Conservation (phyloP, 306 rosid genomes). For the Corylus americana region DNA sequence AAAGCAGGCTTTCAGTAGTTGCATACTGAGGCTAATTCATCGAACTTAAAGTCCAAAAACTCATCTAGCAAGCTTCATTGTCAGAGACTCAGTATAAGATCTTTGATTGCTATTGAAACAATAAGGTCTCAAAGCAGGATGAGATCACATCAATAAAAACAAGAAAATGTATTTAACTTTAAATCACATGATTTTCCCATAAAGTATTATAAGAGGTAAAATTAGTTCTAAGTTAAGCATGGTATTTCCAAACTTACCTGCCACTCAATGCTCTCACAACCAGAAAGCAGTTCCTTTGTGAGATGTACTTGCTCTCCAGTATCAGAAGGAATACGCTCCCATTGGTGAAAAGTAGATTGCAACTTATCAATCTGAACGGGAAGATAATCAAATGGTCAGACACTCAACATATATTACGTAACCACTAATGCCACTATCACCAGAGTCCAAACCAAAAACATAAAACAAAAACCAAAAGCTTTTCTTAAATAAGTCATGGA, state of each 20-base stretch:
- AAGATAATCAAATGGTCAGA: conserved; percentile 21
- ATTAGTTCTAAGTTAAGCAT: background rate
- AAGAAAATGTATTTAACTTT: background rate
- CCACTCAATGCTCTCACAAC: conserved; percentile 88
- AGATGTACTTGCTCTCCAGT: conserved; percentile 57
- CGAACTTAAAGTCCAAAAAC: background rate
- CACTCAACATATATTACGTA: conserved; percentile 12
- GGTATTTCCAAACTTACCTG: conserved; percentile 52
- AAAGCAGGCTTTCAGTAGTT: conserved; percentile 62
- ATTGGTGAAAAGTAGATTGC: conserved; percentile 77
- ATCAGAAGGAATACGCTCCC: conserved; percentile 58
- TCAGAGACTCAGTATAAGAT: background rate
- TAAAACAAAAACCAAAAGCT: background rate
- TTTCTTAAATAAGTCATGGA: background rate
- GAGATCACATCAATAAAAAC: conserved; percentile 8
- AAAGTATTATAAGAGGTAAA: background rate
- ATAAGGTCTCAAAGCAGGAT: background rate
- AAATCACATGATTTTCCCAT: background rate
- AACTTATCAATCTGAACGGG: conserved; percentile 71
- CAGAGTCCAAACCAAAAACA: conserved; percentile 6
- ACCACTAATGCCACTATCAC: conserved; percentile 7
- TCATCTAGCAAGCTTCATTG: background rate
- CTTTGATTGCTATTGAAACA: background rate
- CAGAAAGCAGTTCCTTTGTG: conserved; percentile 67
- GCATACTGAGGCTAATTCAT: conserved; percentile 15